Evolutionary conservation across 2,329 filamentous ascomycete genomes (phyloP), one percentile per base, ranked within the genome.

Genomic region (Penicillium brevicompactum): DNA sequence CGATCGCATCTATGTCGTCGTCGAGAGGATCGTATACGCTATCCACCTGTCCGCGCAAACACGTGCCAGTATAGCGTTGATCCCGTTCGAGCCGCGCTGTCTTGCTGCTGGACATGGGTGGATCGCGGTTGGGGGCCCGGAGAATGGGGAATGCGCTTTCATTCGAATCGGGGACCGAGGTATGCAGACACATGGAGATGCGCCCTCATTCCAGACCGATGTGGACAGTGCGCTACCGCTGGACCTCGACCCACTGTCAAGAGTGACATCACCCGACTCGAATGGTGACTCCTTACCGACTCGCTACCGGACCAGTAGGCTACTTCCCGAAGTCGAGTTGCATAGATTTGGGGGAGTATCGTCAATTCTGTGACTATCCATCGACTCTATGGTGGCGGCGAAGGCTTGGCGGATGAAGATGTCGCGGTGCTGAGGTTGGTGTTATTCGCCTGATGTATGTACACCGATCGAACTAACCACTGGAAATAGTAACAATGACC

Each of bases 51-150:
- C 76, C 56, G 87, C 84, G 63, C 85, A 80, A 71, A 89, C 87
- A 80, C 87, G 85, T 77, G 90, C 88, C 76, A 88, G 84, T 58
- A 85, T 90, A 72, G 90, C 85, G 49, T 79, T 86, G 30, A 80
- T 92, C 62, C 86, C 81, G 62, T 94, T 87, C 48, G 81, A 85
- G 55, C 83, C 92, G n/a, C 85, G 90, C 76, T 97, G 93, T 73
- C 84, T 97, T 6, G 89, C 91, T n/a, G 89, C 91, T 7, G 88
- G 87, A 50, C 84, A 90, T 66, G 92, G 92, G 49, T 97, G 91
- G 88, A 83, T 97, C 37, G 96, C 91, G 66, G 90, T 92, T 45
- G 94, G 93, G 45, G 93, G 93, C 40, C 81, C 82, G 56, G 89
- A 96, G 66, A 85, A 86, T 62, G 94, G 94, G 54, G 89, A 95